Base-by-base conservation (phyloP, 176 grass and related monocot species). In the Cocos nucifera region DNA sequence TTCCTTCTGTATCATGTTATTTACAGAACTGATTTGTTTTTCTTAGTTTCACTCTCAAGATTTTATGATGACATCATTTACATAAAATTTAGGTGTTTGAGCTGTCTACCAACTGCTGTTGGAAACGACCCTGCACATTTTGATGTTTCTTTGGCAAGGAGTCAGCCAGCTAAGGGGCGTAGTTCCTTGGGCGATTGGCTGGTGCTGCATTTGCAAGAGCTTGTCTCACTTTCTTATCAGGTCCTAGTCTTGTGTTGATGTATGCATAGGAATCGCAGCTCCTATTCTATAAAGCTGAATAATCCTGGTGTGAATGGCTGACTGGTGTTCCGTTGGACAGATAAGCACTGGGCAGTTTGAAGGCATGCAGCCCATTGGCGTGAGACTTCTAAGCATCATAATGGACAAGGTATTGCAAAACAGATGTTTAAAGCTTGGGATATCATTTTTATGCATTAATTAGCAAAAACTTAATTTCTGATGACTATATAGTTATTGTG, bases 201-300 rank as follows among this genome's bases (percentile, higher is more conserved):
- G 28, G 81, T 97, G 71, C 76, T 97, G 75, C 90, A 97, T 64
- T 78, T 97, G 60, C 92, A 97, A 65, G 92, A 97, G 28, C 72
- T 97, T 66, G 73, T 97, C 16, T 88, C 92, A 54, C 81, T 97
- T 78, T 91, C 92, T 56, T 97, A 91, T 73, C 92, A 97, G 91
- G 91, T 96, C 44, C 17, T 57, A 54, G 71, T 24, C 52, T 73
- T 61, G 19, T 79, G 63, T 76, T 50, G 71, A 21, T 29, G 61
- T 66, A 70, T 17, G 23, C 17, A 10, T 17, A 10, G 28, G 28
- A 17, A 25, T 7, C 26, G 12, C 4, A 5, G 5, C 50, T 51
- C 16, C 22, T 60, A 2, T 61, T 7, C 6, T 59, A 24, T 16
- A 55, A 51, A 29, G 14, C 50, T 51, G 4, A 24, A 22, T 44